Evolutionary conservation across 1,284 basidiomycete species (phyloP), one percentile per base, ranked within the genome.

Genomic region (Kalmanozyma brasiliensis): DNA sequence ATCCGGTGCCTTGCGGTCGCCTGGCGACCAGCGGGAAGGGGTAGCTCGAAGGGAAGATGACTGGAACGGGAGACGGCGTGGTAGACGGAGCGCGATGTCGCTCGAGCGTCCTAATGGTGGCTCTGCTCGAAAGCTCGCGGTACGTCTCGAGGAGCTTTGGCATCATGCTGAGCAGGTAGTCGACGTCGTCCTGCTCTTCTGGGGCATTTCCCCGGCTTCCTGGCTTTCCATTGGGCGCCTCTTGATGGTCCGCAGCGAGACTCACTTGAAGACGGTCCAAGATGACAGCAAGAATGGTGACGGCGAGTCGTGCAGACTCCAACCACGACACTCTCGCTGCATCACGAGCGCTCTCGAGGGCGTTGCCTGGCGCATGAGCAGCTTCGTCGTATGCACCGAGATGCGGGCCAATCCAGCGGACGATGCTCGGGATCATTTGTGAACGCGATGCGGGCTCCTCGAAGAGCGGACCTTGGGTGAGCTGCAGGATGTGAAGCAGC

Each of bases 361-460:
- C 69, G 20, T 56, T 59, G 10, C 48, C 37, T 17, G 52, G 44
- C 8, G 47, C 48, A 29, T 72, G 56, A 0, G 64, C 47, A 13
- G 52, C 32, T 44, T 76, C 74, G 67, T 96, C 93, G 77, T 91
- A 96, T 17, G 87, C 86, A n/a, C 94, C 94, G 68, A 98, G 91
- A 81, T 95, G 90, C 0, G 94, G 93, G 78, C 94, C 95, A 73
- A 98, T 90, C 93, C 94, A 97, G 20, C 90, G 87, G 4, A 94
- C 89, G 33, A 98, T 88, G 24, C 90, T 89, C 55, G 96, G 94
- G 7, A 96, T 89, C 19, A 98, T 86, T 14, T 91, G 84, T 0
- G 89, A 86, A 14, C 95, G 88, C 9, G 91, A 90, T 55, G 91
- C 87, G 4, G 89, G 84, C 65, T 90, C 88, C 73, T 94, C 91